Evolutionary conservation across 1,284 basidiomycete species (phyloP).

Genomic region (Cystobasidium pallidum): DNA sequence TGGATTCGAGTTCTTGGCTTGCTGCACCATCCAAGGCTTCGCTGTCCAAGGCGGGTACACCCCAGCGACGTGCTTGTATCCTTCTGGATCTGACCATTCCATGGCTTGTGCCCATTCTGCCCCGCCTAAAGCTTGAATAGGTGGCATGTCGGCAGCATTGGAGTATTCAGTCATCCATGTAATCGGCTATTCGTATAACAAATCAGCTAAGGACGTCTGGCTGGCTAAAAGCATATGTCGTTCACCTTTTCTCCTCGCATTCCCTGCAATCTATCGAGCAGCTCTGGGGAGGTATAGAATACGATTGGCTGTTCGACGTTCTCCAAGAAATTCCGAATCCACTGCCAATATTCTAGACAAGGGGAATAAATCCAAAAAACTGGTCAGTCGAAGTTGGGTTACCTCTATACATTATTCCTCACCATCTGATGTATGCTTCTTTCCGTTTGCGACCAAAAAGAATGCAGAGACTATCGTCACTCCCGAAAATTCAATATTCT

Average conservation of each 20-base stretch:
- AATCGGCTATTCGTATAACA: conserved; percentile 42
- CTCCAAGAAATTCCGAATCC: conserved; percentile 49
- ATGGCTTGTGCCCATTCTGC: conserved; percentile 46
- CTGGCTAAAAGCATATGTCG: not conserved
- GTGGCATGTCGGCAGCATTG: conserved; percentile 49
- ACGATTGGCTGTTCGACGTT: conserved; percentile 50
- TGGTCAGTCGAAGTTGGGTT: too few relatives aligned
- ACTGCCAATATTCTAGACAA: conserved; percentile 48
- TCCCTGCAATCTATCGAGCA: conserved; percentile 42
- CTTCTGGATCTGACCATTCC: conserved; percentile 50
- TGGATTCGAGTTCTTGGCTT: conserved; percentile 45
- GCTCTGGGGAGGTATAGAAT: conserved; percentile 50
- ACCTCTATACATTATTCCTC: too few relatives aligned
- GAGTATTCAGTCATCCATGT: conserved; percentile 47
- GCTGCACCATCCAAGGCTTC: conserved; percentile 51
- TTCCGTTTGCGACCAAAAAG: conserved; percentile 48
- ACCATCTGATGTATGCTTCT: conserved; percentile 50
- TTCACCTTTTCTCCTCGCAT: conserved; percentile 49
- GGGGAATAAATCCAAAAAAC: too few relatives aligned
- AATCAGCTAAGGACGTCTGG: not conserved
- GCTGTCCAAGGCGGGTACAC: conserved; percentile 52
- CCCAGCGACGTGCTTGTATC: conserved; percentile 49
- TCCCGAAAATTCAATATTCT: not conserved
- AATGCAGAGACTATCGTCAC: conserved; percentile 50
- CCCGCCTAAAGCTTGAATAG: conserved; percentile 48